These are phyloP conservation scores for Luvunga scandens DNA, from an alignment of 345 rosid genomes.

Conservation along the genomic window DNA sequence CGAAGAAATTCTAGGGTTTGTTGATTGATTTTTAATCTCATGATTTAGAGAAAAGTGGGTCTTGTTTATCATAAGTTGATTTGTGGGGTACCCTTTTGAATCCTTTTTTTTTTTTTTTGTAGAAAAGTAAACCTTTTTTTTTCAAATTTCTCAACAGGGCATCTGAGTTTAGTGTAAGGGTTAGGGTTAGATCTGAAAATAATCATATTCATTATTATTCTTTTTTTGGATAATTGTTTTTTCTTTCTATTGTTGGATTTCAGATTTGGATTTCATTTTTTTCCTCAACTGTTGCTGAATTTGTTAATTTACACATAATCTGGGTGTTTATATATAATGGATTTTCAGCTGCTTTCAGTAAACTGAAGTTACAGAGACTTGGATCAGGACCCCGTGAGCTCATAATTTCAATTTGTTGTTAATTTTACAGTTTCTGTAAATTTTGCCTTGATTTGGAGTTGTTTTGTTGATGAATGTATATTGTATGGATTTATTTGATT, in stretches of 20 bases:
- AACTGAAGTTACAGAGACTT: slow-evolving; percentile 31
- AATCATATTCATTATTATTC: slow-evolving; percentile 18
- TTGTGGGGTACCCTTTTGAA: slow-evolving; percentile 30
- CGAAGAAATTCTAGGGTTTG: slow-evolving; percentile 14
- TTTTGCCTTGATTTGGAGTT: not conserved
- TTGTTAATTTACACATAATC: slow-evolving; percentile 12
- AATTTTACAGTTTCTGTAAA: slow-evolving; percentile 12
- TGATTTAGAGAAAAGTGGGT: slow-evolving; percentile 28
- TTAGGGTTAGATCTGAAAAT: slow-evolving; percentile 44
- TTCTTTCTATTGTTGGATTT: slow-evolving; percentile 15
- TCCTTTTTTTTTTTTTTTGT: not conserved
- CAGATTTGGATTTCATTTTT: slow-evolving; percentile 3
- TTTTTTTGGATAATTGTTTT: not conserved
- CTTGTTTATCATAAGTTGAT: slow-evolving; percentile 30
- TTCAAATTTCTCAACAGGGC: slow-evolving; percentile 13
- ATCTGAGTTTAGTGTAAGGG: slow-evolving; percentile 30
- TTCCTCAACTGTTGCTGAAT: not conserved
- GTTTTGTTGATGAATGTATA: not conserved
- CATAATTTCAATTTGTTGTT: not conserved
- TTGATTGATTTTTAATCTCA: slow-evolving; percentile 9
- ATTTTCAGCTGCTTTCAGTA: slow-evolving; percentile 36
- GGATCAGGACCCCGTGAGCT: slow-evolving; percentile 41
- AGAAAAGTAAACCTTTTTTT: slow-evolving; percentile 19
- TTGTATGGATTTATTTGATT: not conserved
- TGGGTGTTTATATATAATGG: slow-evolving; percentile 32